Evolutionary conservation across 192 early-diverging fungal species (phyloP).

Genomic region (Podila epigama): DNA sequence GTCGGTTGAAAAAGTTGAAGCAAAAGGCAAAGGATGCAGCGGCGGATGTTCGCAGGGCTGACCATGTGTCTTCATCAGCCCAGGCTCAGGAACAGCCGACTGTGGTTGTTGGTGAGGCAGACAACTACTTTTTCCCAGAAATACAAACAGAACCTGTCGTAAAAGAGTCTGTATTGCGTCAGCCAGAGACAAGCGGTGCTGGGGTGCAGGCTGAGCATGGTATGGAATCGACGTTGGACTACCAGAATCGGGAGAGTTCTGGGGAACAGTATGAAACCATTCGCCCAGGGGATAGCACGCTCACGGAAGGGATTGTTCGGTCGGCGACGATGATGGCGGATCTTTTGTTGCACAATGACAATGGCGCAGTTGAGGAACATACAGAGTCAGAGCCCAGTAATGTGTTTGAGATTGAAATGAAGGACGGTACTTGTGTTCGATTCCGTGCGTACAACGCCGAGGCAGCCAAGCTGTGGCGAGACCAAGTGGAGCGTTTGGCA

Average conservation of each 20-base stretch:
- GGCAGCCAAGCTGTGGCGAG: slow-evolving; percentile 36
- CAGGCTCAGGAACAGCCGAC: slow-evolving; percentile 1
- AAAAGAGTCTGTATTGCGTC: neutral
- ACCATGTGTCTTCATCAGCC: neutral
- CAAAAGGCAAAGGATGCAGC: slow-evolving; percentile 4
- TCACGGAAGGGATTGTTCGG: slow-evolving; percentile 5
- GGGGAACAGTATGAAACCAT: too few relatives aligned
- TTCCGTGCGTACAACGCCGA: slow-evolving; percentile 35
- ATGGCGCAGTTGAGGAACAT: slow-evolving; percentile 1
- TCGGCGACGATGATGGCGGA: slow-evolving; percentile 24
- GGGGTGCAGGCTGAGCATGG: neutral
- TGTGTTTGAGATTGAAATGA: slow-evolving; percentile 42
- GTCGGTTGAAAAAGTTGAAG: neutral
- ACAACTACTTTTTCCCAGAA: slow-evolving; percentile 39
- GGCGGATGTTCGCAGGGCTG: neutral
- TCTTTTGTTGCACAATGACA: slow-evolving; percentile 13
- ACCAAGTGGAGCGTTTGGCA: slow-evolving; percentile 30
- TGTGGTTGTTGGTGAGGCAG: slow-evolving; percentile 12
- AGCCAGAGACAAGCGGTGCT: too few relatives aligned
- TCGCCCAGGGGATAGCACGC: neutral
- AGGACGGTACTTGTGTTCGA: slow-evolving; percentile 27
- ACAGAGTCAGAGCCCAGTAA: slow-evolving; percentile 18
- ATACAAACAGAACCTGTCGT: neutral
- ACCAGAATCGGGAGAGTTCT: too few relatives aligned
- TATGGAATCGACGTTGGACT: too few relatives aligned